Conservation (phyloP, 192 early-diverging fungal species). For the Mortierella alpina region DNA sequence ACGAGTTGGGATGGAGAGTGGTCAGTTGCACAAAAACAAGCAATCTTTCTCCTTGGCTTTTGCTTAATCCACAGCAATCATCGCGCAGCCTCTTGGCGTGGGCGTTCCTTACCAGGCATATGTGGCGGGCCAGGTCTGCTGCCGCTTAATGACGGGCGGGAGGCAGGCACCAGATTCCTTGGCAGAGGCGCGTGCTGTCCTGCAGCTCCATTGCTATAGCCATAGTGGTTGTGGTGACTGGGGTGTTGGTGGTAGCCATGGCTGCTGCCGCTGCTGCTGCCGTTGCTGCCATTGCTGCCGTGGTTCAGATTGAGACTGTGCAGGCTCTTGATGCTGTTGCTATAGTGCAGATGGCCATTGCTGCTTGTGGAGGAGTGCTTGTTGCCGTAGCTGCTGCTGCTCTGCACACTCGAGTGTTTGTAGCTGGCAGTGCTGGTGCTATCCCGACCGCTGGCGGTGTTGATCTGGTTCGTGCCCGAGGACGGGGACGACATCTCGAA, state of each 20-base stretch:
- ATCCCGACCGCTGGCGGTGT: slow-evolving; percentile 24
- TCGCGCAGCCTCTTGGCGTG: too few relatives aligned
- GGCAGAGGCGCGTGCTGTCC: not conserved
- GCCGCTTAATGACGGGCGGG: not conserved
- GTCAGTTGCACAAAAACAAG: too few relatives aligned
- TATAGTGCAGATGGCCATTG: slow-evolving; percentile 35
- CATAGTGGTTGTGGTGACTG: slow-evolving; percentile 1
- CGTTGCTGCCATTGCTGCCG: not conserved
- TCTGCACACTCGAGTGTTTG: slow-evolving; percentile 26
- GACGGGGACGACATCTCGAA: slow-evolving; percentile 35
- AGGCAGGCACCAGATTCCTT: not conserved
- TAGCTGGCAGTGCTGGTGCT: slow-evolving; percentile 12
- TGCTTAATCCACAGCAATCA: too few relatives aligned
- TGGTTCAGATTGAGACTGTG: slow-evolving; percentile 2
- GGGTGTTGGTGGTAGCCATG: not conserved
- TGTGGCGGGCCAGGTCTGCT: too few relatives aligned
- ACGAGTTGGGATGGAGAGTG: too few relatives aligned
- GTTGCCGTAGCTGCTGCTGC: not conserved
- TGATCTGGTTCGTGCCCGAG: slow-evolving; percentile 37
- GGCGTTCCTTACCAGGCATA: too few relatives aligned
- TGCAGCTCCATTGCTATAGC: not conserved
- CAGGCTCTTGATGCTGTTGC: slow-evolving; percentile 31
- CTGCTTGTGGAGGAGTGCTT: slow-evolving; percentile 24
- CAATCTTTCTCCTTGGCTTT: too few relatives aligned
- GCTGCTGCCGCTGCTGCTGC: not conserved